phyloP scores from a whole-genome alignment of 225 moss, liverwort and hornwort species.

The Polytrichum formosum region DNA sequence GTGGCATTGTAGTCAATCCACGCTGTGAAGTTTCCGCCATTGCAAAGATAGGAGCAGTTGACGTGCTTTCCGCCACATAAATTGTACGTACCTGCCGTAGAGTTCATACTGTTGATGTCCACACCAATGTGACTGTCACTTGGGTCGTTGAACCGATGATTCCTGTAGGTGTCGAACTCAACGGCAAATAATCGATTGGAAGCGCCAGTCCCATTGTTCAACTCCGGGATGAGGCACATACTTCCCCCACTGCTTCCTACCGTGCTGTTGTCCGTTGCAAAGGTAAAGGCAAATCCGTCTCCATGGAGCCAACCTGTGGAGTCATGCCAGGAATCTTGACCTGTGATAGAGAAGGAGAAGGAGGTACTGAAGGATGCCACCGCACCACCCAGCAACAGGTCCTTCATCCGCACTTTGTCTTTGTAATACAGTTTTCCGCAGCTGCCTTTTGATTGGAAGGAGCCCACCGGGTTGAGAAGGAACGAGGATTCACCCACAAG shows the following conservation, averaged over 20 bases:
- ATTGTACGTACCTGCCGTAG: slow-evolving; percentile 7
- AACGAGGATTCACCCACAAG: neutral
- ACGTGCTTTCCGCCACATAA: slow-evolving; percentile 8
- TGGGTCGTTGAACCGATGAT: slow-evolving; percentile 16
- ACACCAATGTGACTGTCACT: slow-evolving; percentile 31
- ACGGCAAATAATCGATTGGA: slow-evolving; percentile 40
- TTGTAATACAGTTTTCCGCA: slow-evolving; percentile 17
- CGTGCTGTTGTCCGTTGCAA: slow-evolving; percentile 3
- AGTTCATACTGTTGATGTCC: slow-evolving; percentile 14
- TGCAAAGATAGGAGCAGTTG: slow-evolving; percentile 23
- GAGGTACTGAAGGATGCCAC: slow-evolving; percentile 25
- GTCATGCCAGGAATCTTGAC: rapidly evolving
- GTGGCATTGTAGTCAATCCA: slow-evolving; percentile 41
- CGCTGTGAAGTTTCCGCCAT: slow-evolving; percentile 23
- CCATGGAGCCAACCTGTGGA: neutral
- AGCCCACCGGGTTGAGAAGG: neutral
- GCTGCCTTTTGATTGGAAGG: neutral
- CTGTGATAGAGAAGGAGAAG: slow-evolving; percentile 25
- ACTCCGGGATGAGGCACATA: slow-evolving; percentile 23
- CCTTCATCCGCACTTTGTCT: slow-evolving; percentile 17
- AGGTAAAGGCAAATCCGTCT: slow-evolving; percentile 50
- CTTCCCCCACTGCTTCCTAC: slow-evolving; percentile 3
- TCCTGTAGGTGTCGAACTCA: slow-evolving; percentile 44
- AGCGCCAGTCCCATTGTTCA: neutral
- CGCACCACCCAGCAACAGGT: neutral